Conservation (phyloP, 2,329 filamentous ascomycete genomes). For the Cordyceps fumosorosea region DNA sequence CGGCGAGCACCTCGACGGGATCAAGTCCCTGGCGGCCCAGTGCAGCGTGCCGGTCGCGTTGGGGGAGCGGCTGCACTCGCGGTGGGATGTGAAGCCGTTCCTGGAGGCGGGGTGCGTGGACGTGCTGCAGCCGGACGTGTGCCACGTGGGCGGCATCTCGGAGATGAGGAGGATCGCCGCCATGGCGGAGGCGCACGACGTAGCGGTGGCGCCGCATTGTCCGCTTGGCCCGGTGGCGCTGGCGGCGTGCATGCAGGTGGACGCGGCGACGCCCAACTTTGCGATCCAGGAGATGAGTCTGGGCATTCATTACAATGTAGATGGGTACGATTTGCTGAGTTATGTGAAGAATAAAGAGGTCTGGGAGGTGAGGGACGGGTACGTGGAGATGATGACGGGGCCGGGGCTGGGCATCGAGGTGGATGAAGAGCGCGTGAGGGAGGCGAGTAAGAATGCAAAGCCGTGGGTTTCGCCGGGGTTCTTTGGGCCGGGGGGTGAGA, state of each 20-base stretch:
- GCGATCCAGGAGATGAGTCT: conserved; percentile 73
- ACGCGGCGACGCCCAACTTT: conserved; percentile 55
- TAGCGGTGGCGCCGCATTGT: conserved; percentile 67
- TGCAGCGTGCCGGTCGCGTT: conserved; percentile 62
- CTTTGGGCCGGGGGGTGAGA: conserved; percentile 57
- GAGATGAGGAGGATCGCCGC: conserved; percentile 63
- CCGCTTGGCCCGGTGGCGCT: conserved; percentile 67
- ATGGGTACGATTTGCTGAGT: conserved; percentile 56
- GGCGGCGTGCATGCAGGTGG: conserved; percentile 64
- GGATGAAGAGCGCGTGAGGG: conserved; percentile 61
- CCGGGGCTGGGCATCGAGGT: conserved; percentile 64
- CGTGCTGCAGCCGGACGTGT: conserved; percentile 66
- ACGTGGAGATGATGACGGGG: conserved; percentile 52
- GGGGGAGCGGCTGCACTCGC: conserved; percentile 63
- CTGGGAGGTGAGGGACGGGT: conserved; percentile 61
- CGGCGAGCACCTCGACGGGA: conserved; percentile 59
- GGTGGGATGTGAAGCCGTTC: conserved; percentile 70
- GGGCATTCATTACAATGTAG: conserved; percentile 73
- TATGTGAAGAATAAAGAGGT: conserved; percentile 60
- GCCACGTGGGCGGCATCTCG: conserved; percentile 65
- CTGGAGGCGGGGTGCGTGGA: conserved; percentile 63
- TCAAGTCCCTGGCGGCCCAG: conserved; percentile 39
- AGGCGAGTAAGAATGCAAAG: conserved; percentile 48
- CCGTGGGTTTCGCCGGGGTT: conserved; percentile 64
- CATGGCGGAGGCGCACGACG: conserved; percentile 68